phyloP scores from a whole-genome alignment of 352 stramenopile species.

The Vaucheria bursata region DNA sequence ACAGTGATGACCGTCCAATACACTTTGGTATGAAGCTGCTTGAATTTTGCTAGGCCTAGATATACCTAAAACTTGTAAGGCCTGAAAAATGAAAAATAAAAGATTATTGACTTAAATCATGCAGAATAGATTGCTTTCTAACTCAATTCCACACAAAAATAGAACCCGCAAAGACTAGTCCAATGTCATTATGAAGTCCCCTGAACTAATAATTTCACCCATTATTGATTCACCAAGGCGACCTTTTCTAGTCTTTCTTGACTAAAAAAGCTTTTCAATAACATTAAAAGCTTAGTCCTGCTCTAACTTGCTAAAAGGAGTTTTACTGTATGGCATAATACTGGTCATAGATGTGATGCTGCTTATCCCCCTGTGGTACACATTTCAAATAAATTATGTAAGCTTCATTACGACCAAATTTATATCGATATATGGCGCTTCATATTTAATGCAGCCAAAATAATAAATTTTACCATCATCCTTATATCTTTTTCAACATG shows the following conservation, averaged over 20 bases:
- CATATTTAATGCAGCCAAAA: too few species aligned
- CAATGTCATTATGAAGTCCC: neutral
- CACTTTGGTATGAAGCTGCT: conserved; percentile 41
- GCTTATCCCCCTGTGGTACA: too few species aligned
- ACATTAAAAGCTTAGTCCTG: too few species aligned
- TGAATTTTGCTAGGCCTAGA: conserved; percentile 36
- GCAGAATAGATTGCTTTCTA: neutral
- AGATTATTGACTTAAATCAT: neutral
- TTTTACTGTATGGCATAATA: too few species aligned
- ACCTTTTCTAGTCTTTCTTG: neutral
- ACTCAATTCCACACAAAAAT: neutral
- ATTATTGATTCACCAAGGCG: neutral
- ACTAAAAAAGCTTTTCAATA: neutral
- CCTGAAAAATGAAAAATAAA: neutral
- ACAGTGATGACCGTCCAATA: conserved; percentile 40
- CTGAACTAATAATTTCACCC: neutral
- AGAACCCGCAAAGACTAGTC: neutral
- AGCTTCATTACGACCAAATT: too few species aligned
- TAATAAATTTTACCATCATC: too few species aligned
- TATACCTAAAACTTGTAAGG: neutral
- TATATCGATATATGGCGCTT: too few species aligned
- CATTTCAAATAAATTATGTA: too few species aligned
- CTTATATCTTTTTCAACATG: too few species aligned
- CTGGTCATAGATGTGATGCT: too few species aligned
- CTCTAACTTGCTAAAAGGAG: too few species aligned